Percentiles rank a stretch among this genome's conserved stretches.
These are phyloP conservation scores for Colletotrichum zoysiae DNA, from an alignment of 2,329 filamentous ascomycete genomes.

Conservation along the genomic window DNA sequence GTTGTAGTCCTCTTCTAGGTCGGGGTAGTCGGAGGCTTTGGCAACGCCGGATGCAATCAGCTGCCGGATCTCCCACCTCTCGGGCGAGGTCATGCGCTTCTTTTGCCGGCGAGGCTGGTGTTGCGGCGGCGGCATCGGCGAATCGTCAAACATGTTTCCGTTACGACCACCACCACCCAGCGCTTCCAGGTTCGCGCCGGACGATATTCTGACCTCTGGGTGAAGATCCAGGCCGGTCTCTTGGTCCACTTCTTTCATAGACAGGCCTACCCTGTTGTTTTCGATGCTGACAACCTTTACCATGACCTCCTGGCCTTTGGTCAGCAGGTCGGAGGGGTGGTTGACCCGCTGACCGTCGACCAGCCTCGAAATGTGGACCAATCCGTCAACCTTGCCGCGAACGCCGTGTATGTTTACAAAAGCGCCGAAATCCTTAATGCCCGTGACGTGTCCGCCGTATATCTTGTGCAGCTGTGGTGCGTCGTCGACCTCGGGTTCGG, in stretches of 20 bases:
- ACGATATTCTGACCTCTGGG: constrained; percentile 82
- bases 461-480: constrained; percentile 85
- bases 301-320: constrained; percentile 85
- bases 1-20: constrained; percentile 94
- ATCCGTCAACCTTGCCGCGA: constrained; percentile 87
- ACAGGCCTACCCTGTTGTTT: constrained; percentile 83
- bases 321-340: constrained; percentile 89
- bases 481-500: constrained; percentile 83
- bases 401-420: constrained; percentile 95
- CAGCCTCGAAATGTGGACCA: constrained; percentile 94
- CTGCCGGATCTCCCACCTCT: constrained; percentile 97
- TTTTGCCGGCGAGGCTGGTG: constrained; percentile 69
- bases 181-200: constrained; percentile 90
- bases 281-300: constrained; percentile 94
- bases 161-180: constrained; percentile 74
- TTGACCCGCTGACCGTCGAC: constrained; percentile 87
- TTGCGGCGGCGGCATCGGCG: constrained; percentile 55
- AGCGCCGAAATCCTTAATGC: constrained; percentile 93
- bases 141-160: constrained; percentile 70
- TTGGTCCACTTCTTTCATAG: constrained; percentile 98
- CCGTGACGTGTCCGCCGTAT: constrained; percentile 90
- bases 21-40: constrained; percentile 93
- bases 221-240: constrained; percentile 85
- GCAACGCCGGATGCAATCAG: constrained; percentile 95
- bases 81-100: constrained; percentile 96